Evolutionary conservation across 2,329 filamentous ascomycete genomes (phyloP), one percentile per base, ranked within the genome.

Genomic region (Sordariomycetes sp.): DNA sequence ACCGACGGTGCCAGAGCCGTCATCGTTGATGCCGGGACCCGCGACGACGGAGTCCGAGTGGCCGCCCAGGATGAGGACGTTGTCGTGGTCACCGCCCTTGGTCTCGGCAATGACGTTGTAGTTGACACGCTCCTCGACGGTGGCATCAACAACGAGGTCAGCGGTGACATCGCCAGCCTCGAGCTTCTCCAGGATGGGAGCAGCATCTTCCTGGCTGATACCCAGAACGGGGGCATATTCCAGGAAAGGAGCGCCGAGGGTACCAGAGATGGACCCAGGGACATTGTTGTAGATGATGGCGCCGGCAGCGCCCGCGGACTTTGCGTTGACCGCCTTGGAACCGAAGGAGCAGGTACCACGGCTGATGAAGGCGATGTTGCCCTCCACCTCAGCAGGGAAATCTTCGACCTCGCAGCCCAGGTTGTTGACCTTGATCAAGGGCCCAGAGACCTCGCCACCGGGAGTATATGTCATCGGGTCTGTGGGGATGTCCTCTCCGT

Each of bases 271-370:
- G 4, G 51, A 38, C 3, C 72, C 75, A 0, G 63, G 52, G 4
- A 58, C 66, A 39, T 80, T 80, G 60, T 82, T 80, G 56, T 79
- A 80, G 39, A 82, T 60, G 34, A 82, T 47, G 1, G 65, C 67
- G 2, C 59, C 79, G 1, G 53, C 50, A 2, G 79, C 79, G 14
- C 76, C 73, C 2, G 76, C 74, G 1, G 53, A 47, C 38, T 68
- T 70, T 17, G 76, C 78, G 14, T 67, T 55, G 24, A 62, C 53
- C 6, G 72, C 64, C 59, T 83, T 82, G 16, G 63, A 46, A 7
- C 61, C 66, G 37, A 82, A 82, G 12, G 64, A 44, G 48, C 79
- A 83, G 2, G 46, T 55, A 36, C 79, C 78, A 44, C 78, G 69
- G 6, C 62, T 63, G 35, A 82, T 64, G 16, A 82, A 58, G 5